phyloP scores from a whole-genome alignment of 1,284 basidiomycete species.

The Golubevia sp. region DNA sequence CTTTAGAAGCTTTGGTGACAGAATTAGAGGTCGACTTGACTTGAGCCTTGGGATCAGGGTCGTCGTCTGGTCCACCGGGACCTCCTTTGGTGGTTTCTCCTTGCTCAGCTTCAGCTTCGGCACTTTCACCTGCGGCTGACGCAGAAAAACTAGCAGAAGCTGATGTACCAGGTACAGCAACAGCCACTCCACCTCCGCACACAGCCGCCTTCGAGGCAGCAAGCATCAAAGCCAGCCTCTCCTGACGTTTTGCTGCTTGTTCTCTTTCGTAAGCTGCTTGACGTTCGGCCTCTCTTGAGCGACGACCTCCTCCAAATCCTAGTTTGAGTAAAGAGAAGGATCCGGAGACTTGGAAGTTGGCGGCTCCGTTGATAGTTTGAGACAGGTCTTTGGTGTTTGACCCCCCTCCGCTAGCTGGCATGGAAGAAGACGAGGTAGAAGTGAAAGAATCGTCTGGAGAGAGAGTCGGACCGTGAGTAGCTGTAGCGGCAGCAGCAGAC shows the following conservation, averaged over 20 bases:
- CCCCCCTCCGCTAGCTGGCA: neutral
- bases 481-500: neutral
- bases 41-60: neutral
- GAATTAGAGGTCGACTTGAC: neutral
- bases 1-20: neutral
- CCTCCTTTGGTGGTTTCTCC: neutral
- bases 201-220: neutral
- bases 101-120: neutral
- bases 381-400: neutral
- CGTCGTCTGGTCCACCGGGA: too few species aligned
- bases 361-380: neutral
- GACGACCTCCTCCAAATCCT: neutral
- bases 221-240: neutral
- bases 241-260: neutral
- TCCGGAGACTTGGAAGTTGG: neutral
- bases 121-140: neutral
- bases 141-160: neutral
- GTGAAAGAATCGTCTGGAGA: neutral
- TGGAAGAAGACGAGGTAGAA: neutral
- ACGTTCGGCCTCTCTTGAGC: neutral
- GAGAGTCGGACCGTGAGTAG: neutral
- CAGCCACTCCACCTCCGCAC: neutral
- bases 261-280: neutral
- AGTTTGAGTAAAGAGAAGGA: neutral
- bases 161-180: neutral